Percentiles rank a stretch among this genome's conserved stretches.
phyloP scores from a whole-genome alignment of 2,329 filamentous ascomycete species.

The Rutstroemia sydowiana region DNA sequence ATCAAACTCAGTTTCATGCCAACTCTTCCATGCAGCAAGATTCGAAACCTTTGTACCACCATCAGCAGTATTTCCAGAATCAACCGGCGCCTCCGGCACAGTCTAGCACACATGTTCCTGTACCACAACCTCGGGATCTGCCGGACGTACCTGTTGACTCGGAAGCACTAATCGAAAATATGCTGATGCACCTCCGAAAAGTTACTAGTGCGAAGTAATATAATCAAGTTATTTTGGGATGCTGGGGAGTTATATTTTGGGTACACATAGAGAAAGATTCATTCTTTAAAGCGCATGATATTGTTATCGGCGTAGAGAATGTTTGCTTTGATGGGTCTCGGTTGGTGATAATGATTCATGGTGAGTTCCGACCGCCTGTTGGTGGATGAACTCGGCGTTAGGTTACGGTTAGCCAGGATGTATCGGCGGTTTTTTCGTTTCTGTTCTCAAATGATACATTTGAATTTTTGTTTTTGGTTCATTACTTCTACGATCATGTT shows the following conservation, averaged over 20 bases:
- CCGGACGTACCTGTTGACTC: conserved; percentile 29
- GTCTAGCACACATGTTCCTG: not conserved
- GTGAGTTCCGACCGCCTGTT: too few relatives aligned
- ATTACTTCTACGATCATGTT: not conserved
- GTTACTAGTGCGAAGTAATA: conserved; percentile 1
- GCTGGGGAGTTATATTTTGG: not conserved
- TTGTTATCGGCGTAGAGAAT: too few relatives aligned
- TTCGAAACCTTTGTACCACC: conserved; percentile 18
- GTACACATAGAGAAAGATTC: not conserved
- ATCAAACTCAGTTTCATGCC: conserved; percentile 3
- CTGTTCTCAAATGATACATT: not conserved
- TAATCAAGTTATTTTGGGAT: not conserved
- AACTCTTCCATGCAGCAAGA: conserved; percentile 3
- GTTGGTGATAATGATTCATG: too few relatives aligned
- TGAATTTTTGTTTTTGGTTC: not conserved
- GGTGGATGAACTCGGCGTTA: too few relatives aligned
- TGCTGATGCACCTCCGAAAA: conserved; percentile 44
- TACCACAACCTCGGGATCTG: conserved; percentile 17
- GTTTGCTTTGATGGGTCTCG: too few relatives aligned
- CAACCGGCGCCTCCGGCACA: not conserved
- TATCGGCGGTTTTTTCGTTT: not conserved
- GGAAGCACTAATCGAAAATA: conserved; percentile 41
- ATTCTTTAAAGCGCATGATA: not conserved
- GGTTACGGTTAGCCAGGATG: not conserved
- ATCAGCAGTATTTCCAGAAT: conserved; percentile 22